Conservation (phyloP, 257 asterid species). For the Nicotiana paniculata region DNA sequence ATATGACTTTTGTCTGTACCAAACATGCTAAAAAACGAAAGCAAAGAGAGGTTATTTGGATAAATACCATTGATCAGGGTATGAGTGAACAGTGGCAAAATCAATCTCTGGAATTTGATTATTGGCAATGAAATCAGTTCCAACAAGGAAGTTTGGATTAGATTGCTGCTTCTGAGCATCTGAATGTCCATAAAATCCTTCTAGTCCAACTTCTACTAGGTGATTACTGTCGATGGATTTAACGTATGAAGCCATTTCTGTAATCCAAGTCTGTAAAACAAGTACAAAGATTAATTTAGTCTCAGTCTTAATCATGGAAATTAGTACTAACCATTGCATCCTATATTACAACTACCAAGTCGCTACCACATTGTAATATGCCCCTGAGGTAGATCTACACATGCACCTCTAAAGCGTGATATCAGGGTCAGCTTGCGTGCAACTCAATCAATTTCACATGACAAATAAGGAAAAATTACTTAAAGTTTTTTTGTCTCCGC, state of each 20-base stretch:
- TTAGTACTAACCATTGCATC: neutral
- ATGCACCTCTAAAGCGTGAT: no score
- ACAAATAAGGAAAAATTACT: no score
- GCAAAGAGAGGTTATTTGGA: no score
- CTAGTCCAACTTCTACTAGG: slow-evolving; percentile 56
- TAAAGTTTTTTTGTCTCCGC: no score
- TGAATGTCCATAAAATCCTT: slow-evolving; percentile 57
- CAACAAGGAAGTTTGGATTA: slow-evolving; percentile 39
- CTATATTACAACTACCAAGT: neutral
- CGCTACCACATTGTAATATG: neutral
- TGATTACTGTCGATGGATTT: slow-evolving; percentile 60
- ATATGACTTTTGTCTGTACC: neutral
- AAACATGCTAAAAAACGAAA: neutral
- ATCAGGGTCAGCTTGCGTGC: no score
- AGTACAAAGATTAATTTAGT: neutral
- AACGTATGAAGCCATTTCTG: slow-evolving; percentile 60
- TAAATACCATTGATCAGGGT: slow-evolving; percentile 57
- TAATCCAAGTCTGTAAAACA: slow-evolving; percentile 48
- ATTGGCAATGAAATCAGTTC: slow-evolving; percentile 59
- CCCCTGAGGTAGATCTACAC: neutral
- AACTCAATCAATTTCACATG: no score
- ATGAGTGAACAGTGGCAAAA: slow-evolving; percentile 59
- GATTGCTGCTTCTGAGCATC: slow-evolving; percentile 21
- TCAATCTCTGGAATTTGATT: slow-evolving; percentile 53
- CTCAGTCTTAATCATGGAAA: neutral